Conservation (phyloP, 768 basidiomycete species). For the Lentinula raphanica region DNA sequence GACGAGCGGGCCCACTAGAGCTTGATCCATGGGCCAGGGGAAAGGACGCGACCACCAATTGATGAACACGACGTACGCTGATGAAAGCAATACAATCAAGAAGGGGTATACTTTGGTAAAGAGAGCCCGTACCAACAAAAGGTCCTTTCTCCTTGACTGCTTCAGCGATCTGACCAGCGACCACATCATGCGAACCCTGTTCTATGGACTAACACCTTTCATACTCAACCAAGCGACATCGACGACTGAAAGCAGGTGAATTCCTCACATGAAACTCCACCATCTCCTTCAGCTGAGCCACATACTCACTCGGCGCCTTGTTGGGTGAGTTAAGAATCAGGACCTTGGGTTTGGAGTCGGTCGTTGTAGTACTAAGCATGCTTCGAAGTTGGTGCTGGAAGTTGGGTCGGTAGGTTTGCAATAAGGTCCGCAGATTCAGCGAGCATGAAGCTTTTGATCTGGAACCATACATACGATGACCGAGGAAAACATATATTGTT, state of each 20-base stretch:
- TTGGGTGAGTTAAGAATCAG: not conserved
- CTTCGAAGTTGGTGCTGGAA: not conserved
- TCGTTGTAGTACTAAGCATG: not conserved
- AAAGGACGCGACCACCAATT: constrained; percentile 4
- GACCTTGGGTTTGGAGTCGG: not conserved
- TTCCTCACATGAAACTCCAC: constrained; percentile 3
- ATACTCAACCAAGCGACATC: not conserved
- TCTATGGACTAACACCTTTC: not conserved
- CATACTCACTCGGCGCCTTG: not conserved
- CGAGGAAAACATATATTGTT: not conserved
- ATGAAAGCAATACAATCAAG: too few relatives aligned
- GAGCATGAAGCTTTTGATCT: too few relatives aligned
- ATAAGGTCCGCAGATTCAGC: not conserved
- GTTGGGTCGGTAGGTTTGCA: not conserved
- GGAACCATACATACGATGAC: not conserved
- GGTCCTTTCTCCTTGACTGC: constrained; percentile 1
- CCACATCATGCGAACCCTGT: constrained; percentile 3
- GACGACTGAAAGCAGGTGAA: not conserved
- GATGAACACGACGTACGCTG: constrained; percentile 7
- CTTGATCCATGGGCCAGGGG: constrained; percentile 9
- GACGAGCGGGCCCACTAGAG: constrained; percentile 2
- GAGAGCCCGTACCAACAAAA: not conserved
- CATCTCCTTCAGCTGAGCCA: not conserved
- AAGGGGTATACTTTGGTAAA: not conserved
- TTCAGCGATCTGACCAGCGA: constrained; percentile 1